Evolutionary conservation across 495 filamentous ascomycete species (phyloP).

Genomic region (Daldinia grandis): DNA sequence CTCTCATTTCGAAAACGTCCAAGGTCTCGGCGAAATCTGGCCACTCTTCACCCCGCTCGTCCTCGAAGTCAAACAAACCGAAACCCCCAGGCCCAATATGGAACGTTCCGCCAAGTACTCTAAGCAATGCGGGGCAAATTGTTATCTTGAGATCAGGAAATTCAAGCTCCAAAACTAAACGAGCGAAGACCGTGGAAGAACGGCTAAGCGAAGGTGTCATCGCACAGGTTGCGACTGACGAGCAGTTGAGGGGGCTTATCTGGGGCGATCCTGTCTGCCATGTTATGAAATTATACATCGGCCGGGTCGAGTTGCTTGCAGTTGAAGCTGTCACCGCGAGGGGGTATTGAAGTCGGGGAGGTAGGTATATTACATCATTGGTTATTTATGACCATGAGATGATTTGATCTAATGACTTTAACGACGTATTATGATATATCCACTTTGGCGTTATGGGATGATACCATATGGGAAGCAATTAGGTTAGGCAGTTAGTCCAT

Average conservation of each 20-base stretch:
- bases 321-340: slow-evolving; percentile 70
- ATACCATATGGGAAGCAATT: slow-evolving; percentile 31
- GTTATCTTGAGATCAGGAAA: slow-evolving; percentile 65
- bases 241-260: slow-evolving; percentile 68
- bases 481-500: too few species aligned
- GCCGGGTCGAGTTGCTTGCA: slow-evolving; percentile 71
- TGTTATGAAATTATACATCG: slow-evolving; percentile 77
- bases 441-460: slow-evolving; percentile 29
- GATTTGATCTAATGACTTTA: slow-evolving; percentile 12
- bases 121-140: slow-evolving; percentile 74
- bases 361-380: not conserved
- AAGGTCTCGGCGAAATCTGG: slow-evolving; percentile 29
- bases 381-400: not conserved
- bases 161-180: slow-evolving; percentile 44
- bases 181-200: slow-evolving; percentile 52
- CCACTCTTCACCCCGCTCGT: slow-evolving; percentile 24
- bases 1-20: slow-evolving; percentile 44
- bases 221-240: slow-evolving; percentile 70
- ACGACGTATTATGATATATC: slow-evolving; percentile 23
- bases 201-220: slow-evolving; percentile 60
- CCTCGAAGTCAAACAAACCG: slow-evolving; percentile 32
- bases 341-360: slow-evolving; percentile 24
- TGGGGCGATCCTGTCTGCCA: slow-evolving; percentile 85
- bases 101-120: slow-evolving; percentile 66
- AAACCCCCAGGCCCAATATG: slow-evolving; percentile 56